These are phyloP conservation scores for Alternaria gaisen DNA, from an alignment of 2,329 filamentous ascomycete species.

Conservation along the genomic window DNA sequence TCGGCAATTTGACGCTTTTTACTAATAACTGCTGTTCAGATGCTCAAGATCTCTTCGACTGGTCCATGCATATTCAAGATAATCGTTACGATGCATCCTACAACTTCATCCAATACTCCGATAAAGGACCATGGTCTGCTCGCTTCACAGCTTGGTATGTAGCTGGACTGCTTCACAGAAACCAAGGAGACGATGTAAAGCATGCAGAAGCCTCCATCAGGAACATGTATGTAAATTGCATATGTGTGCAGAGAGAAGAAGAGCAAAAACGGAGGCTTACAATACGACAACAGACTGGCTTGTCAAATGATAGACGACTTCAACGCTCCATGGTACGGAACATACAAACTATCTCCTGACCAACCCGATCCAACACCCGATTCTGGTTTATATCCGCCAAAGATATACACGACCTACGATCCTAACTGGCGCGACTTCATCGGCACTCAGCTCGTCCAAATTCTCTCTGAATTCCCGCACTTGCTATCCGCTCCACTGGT, in stretches of 20 bases:
- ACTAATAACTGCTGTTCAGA: neutral
- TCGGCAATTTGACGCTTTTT: neutral
- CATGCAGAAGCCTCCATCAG: constrained; percentile 50
- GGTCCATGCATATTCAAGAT: constrained; percentile 38
- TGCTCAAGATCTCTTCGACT: constrained; percentile 26
- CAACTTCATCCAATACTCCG: constrained; percentile 54
- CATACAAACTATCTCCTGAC: constrained; percentile 54
- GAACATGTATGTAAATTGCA: constrained; percentile 32
- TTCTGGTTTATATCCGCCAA: constrained; percentile 43
- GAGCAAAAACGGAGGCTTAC: neutral
- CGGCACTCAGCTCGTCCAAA: constrained; percentile 49
- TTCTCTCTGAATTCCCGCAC: constrained; percentile 48
- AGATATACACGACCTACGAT: constrained; percentile 36
- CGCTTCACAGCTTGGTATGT: constrained; percentile 58
- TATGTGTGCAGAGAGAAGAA: neutral
- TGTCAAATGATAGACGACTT: constrained; percentile 51
- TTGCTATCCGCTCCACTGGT: constrained; percentile 46
- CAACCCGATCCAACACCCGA: constrained; percentile 47
- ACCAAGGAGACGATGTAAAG: constrained; percentile 47
- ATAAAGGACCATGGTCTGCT: constrained; percentile 55
- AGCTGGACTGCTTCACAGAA: constrained; percentile 50
- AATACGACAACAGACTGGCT: neutral
- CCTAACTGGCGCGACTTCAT: constrained; percentile 54
- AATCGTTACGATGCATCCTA: constrained; percentile 55
- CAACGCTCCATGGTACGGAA: constrained; percentile 55